phyloP scores from a whole-genome alignment of 345 rosid species.

The Trapa incisa region DNA sequence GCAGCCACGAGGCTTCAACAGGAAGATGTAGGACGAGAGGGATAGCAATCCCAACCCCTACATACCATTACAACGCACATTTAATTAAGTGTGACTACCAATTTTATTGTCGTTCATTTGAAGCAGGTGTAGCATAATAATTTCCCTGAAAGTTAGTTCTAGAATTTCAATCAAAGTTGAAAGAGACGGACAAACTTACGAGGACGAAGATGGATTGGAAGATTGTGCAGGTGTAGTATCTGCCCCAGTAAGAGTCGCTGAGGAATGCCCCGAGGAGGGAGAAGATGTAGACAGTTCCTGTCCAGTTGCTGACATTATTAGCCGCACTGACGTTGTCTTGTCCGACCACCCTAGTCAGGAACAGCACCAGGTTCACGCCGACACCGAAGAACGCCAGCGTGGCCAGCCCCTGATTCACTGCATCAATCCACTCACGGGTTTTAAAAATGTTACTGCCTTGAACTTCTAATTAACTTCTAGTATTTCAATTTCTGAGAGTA shows the following conservation, averaged over 20 bases:
- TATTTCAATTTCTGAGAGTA: too few relatives aligned
- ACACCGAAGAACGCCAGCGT: conserved; percentile 98
- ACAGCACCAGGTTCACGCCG: conserved; percentile 87
- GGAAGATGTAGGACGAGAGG: conserved; percentile 59
- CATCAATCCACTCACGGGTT: too few relatives aligned
- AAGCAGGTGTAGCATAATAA: too few relatives aligned
- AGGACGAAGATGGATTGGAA: conserved; percentile 87
- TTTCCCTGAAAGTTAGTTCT: too few relatives aligned
- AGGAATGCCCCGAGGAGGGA: conserved; percentile 97
- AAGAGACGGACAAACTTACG: conserved; percentile 28
- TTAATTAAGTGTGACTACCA: too few relatives aligned
- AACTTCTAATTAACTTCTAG: too few relatives aligned
- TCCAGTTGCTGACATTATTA: conserved; percentile 97
- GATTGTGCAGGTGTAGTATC: conserved; percentile 94
- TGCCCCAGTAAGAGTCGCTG: conserved; percentile 98
- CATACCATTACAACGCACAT: conserved; percentile 1
- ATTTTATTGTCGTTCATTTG: too few relatives aligned
- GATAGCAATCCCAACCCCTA: conserved; percentile 72
- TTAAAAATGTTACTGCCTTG: too few relatives aligned
- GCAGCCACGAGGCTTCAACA: conserved; percentile 73
- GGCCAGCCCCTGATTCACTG: conserved; percentile 97
- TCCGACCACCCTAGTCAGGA: conserved; percentile 83
- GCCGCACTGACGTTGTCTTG: conserved; percentile 96
- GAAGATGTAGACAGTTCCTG: conserved; percentile 97
- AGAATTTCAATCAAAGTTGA: too few relatives aligned